phyloP scores from a whole-genome alignment of 768 basidiomycete genomes.

The Kwoniella shandongensis region DNA sequence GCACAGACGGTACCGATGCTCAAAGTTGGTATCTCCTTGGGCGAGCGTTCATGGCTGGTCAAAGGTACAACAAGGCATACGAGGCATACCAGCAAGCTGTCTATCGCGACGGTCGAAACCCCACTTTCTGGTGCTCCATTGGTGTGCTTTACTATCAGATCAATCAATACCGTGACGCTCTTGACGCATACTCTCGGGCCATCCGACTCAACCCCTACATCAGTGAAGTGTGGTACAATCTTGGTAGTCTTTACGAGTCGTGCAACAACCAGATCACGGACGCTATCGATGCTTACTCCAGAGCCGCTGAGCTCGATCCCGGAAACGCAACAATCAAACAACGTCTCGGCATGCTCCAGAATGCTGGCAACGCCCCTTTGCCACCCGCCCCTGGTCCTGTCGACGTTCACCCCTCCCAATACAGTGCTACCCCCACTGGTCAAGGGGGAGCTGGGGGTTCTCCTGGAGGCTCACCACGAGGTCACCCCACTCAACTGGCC shows the following conservation, averaged over 20 bases:
- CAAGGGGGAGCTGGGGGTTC: conserved; percentile 14
- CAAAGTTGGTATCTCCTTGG: conserved; percentile 99
- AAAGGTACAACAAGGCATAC: conserved; percentile 99
- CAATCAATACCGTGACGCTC: conserved; percentile 97
- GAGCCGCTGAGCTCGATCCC: conserved; percentile 91
- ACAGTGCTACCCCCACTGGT: conserved; percentile 52
- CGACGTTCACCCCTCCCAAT: conserved; percentile 94
- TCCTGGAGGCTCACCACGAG: conserved; percentile 30
- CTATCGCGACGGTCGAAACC: conserved; percentile 96
- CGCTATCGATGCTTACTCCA: conserved; percentile 95
- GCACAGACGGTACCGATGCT: conserved; percentile 82
- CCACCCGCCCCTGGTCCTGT: conserved; percentile 87
- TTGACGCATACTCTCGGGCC: conserved; percentile 97
- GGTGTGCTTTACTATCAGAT: conserved; percentile 99
- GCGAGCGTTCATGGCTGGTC: conserved; percentile 96
- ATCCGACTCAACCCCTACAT: conserved; percentile 99
- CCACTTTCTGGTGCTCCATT: conserved; percentile 99
- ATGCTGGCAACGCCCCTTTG: conserved; percentile 72
- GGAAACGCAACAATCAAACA: conserved; percentile 77
- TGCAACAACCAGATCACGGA: conserved; percentile 99
- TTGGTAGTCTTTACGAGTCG: conserved; percentile 93
- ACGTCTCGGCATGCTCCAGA: conserved; percentile 73
- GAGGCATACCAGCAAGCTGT: conserved; percentile 99
- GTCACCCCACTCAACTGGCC: conserved; percentile 31
- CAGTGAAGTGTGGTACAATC: conserved; percentile 90